A percentile compares a stretch with the other conserved stretches of the same genome.
Conservation (phyloP, 2,329 filamentous ascomycete genomes). For the Fusarium lyarnte region DNA sequence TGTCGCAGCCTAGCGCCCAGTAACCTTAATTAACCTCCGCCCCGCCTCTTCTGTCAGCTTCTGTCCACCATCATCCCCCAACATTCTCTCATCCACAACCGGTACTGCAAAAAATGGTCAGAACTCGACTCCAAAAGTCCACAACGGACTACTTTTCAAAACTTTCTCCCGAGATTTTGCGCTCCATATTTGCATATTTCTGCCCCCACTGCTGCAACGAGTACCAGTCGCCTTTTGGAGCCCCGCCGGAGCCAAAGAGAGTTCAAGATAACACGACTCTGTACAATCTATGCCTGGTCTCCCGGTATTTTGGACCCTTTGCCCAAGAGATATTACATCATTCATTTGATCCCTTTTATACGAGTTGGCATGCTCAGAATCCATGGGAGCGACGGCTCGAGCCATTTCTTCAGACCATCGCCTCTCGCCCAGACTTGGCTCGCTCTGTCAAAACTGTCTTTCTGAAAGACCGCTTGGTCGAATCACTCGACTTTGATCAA, state of each 20-base stretch:
- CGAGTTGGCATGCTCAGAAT: accelerated
- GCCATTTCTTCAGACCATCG: constrained; percentile 5
- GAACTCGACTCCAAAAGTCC: not conserved
- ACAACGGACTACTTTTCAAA: not conserved
- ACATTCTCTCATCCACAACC: not conserved
- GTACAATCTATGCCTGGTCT: constrained; percentile 1
- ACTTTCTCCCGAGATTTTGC: not conserved
- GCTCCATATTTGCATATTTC: not conserved
- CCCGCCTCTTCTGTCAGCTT: not conserved
- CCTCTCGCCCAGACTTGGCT: constrained; percentile 1
- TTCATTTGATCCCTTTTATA: not conserved
- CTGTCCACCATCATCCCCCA: not conserved
- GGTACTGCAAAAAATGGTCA: not conserved
- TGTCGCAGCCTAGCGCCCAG: no score
- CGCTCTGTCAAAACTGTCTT: not conserved
- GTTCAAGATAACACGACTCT: not conserved
- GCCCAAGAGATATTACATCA: constrained; percentile 7
- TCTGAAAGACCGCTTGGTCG: not conserved
- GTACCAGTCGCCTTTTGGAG: not conserved
- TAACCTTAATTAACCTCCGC: no score
- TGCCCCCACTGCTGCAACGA: constrained; percentile 10
- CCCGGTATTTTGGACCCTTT: not conserved
- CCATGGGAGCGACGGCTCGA: not conserved
- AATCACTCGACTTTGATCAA: not conserved
- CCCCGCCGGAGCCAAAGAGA: not conserved